phyloP scores from a whole-genome alignment of 306 rosid species.

The Rosa persica region DNA sequence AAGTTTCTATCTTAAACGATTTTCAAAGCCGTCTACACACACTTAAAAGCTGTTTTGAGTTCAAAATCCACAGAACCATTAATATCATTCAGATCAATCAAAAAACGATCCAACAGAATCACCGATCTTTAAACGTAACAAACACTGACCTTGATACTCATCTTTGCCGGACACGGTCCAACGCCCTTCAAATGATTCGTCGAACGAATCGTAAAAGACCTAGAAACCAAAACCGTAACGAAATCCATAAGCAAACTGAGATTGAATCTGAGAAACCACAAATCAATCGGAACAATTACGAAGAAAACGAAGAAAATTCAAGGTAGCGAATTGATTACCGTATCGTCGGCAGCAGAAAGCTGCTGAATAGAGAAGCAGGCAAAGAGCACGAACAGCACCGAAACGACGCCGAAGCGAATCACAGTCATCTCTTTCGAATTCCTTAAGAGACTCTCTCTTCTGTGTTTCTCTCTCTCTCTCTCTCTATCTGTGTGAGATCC shows the following conservation, averaged over 20 bases:
- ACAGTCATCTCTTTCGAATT: conserved; percentile 26
- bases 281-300: background rate
- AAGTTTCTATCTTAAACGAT: no score
- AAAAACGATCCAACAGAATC: background rate
- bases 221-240: conserved; percentile 20
- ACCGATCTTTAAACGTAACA: background rate
- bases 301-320: background rate
- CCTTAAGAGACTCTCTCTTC: background rate
- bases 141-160: conserved; percentile 57
- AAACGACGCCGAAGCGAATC: conserved; percentile 25
- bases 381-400: conserved; percentile 34
- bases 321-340: conserved; percentile 28
- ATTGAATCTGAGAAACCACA: background rate
- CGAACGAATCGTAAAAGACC: conserved; percentile 88
- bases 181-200: conserved; percentile 65
- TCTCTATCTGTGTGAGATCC: background rate
- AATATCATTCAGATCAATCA: conserved; percentile 3
- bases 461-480: background rate
- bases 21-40: background rate
- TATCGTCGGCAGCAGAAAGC: conserved; percentile 57
- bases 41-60: background rate
- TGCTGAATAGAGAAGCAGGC: conserved; percentile 49
- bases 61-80: background rate
- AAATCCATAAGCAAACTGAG: background rate
- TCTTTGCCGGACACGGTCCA: conserved; percentile 78